Conservation (phyloP, 352 stramenopile genomes). For the Peronospora destructor region DNA sequence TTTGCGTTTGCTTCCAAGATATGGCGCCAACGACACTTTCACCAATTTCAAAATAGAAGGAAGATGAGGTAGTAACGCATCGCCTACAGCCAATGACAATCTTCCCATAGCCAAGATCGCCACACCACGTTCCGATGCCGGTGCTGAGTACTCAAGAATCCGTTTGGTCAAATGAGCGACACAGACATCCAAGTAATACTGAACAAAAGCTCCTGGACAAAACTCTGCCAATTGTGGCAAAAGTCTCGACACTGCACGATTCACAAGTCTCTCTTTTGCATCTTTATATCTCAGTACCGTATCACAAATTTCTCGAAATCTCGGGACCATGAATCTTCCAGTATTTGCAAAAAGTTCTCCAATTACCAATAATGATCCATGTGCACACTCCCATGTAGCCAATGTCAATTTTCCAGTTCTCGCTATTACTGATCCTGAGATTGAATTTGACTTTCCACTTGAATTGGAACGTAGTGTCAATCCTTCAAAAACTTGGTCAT, state of each 20-base stretch:
- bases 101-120: constrained; percentile 91
- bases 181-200: constrained; percentile 86
- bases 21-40: constrained; percentile 60
- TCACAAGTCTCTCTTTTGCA: constrained; percentile 83
- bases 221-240: constrained; percentile 91
- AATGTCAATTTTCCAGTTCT: constrained; percentile 14
- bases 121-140: constrained; percentile 57
- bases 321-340: constrained; percentile 93
- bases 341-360: constrained; percentile 92
- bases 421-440: no score
- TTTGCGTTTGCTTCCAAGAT: constrained; percentile 35
- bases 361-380: constrained; percentile 94
- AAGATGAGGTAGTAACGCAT: constrained; percentile 81
- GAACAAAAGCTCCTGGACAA: constrained; percentile 89
- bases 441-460: constrained; percentile 1
- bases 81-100: constrained; percentile 85
- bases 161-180: constrained; percentile 82
- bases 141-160: constrained; percentile 50
- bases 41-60: constrained; percentile 73
- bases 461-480: constrained; percentile 27
- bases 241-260: constrained; percentile 70
- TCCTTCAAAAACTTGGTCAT: constrained; percentile 86
- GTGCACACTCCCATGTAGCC: constrained; percentile 71
- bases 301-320: constrained; percentile 93
- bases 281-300: constrained; percentile 91